Conservation (phyloP, 768 basidiomycete species). For the Podaxis pistillaris region DNA sequence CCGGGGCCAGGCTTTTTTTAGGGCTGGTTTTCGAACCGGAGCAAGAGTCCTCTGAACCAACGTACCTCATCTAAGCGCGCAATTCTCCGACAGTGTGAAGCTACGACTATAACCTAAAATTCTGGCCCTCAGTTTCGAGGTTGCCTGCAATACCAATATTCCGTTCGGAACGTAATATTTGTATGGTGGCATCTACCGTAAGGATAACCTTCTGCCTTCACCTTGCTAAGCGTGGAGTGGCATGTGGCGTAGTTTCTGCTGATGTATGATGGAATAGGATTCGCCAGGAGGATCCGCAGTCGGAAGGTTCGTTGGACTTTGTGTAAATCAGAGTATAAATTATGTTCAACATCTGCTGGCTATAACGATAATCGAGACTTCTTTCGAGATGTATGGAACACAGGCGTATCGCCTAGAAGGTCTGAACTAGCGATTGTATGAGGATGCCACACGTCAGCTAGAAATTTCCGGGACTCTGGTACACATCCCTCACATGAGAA, state of each 20-base stretch:
- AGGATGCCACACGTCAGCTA: not conserved
- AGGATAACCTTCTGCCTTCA: not conserved
- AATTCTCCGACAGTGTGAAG: no score
- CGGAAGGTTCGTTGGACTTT: not conserved
- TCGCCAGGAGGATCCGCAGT: not conserved
- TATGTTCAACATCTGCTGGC: not conserved
- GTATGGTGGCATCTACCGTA: no score
- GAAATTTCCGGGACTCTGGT: not conserved
- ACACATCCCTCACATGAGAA: not conserved
- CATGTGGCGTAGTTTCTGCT: not conserved
- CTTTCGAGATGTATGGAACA: no score
- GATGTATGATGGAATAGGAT: not conserved
- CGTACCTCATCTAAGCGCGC: not conserved
- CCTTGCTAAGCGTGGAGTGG: not conserved
- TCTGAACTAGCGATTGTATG: not conserved
- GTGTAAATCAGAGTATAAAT: not conserved
- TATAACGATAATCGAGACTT: not conserved
- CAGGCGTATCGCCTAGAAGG: not conserved
- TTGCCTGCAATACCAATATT: no score
- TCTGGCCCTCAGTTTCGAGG: no score
- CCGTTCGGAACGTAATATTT: no score
- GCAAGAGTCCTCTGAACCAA: not conserved
- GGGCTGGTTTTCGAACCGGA: not conserved
- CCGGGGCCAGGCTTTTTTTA: not conserved
- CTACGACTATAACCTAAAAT: no score